Percentiles rank a stretch among this genome's conserved stretches.
phyloP scores from a whole-genome alignment of 441 rosid species.

The Erodium texanum region DNA sequence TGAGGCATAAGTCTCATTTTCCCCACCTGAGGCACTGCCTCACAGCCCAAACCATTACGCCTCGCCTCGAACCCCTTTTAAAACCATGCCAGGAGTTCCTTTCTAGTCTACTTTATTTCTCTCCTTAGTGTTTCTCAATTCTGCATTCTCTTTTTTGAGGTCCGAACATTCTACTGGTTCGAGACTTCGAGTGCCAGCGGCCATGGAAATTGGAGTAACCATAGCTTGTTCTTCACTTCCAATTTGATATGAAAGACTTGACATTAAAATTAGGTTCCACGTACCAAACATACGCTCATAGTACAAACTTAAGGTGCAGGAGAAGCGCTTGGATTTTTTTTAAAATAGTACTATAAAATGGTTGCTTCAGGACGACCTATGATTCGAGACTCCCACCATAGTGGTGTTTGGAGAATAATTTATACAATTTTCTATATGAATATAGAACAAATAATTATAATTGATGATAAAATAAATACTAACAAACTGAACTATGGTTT shows the following conservation, averaged over 20 bases:
- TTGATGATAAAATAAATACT: background rate
- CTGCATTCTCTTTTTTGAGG: background rate
- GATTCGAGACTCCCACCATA: background rate
- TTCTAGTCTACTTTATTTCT: background rate
- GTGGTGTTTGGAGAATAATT: background rate
- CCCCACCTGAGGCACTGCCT: too few relatives aligned
- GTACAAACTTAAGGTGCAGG: background rate
- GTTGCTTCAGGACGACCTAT: background rate
- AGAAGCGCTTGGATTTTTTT: background rate
- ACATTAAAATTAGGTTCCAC: background rate
- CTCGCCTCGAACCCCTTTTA: too few relatives aligned
- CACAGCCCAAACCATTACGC: too few relatives aligned
- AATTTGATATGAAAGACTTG: conserved; percentile 1
- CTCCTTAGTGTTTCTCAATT: background rate
- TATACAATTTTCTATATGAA: background rate
- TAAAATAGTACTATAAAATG: background rate
- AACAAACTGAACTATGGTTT: background rate
- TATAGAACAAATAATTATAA: background rate
- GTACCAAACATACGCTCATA: background rate
- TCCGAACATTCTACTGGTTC: background rate
- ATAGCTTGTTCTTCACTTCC: background rate
- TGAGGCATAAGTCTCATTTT: too few relatives aligned
- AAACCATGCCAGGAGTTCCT: too few relatives aligned
- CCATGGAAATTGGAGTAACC: background rate
- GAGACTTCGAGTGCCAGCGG: background rate